These are phyloP conservation scores for Amaranthus cruentus DNA, from an alignment of 148 eudicot genomes.

Conservation along the genomic window DNA sequence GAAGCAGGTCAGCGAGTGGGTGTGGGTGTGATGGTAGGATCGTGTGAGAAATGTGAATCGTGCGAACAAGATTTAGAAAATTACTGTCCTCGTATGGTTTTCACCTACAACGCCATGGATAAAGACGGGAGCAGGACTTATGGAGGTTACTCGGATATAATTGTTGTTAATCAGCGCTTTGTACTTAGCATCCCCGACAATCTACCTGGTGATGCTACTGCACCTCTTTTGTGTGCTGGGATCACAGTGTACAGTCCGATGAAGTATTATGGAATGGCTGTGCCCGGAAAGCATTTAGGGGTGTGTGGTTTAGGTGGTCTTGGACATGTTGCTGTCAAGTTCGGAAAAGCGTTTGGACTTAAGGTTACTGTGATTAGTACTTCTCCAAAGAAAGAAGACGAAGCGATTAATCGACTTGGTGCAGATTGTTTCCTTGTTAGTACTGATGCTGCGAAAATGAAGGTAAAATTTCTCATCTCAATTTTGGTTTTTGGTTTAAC, in stretches of 20 bases:
- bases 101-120: conserved; percentile 40
- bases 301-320: conserved; percentile 76
- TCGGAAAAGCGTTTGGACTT: conserved; percentile 69
- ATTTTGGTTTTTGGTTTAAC: not conserved
- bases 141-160: conserved; percentile 60
- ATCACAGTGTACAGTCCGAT: conserved; percentile 69
- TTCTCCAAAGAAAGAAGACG: conserved; percentile 47
- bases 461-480: conserved; percentile 28
- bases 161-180: conserved; percentile 51
- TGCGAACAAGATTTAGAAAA: conserved; percentile 55
- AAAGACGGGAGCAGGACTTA: conserved; percentile 48
- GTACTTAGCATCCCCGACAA: conserved; percentile 52
- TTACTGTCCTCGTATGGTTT: conserved; percentile 45
- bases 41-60: conserved; percentile 47
- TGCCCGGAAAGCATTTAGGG: conserved; percentile 64
- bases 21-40: conserved; percentile 57
- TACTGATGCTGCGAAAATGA: conserved; percentile 44
- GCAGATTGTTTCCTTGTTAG: conserved; percentile 64
- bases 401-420: conserved; percentile 53
- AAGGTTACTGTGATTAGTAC: conserved; percentile 67
- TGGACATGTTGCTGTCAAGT: conserved; percentile 72
- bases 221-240: conserved; percentile 68
- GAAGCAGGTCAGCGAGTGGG: conserved; percentile 63
- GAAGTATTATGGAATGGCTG: conserved; percentile 64
- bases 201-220: conserved; percentile 47